A percentile compares a stretch with the other conserved stretches of the same genome.
Evolutionary conservation across 768 basidiomycete species (phyloP).

Genomic region (Mycena albidolilacea): DNA sequence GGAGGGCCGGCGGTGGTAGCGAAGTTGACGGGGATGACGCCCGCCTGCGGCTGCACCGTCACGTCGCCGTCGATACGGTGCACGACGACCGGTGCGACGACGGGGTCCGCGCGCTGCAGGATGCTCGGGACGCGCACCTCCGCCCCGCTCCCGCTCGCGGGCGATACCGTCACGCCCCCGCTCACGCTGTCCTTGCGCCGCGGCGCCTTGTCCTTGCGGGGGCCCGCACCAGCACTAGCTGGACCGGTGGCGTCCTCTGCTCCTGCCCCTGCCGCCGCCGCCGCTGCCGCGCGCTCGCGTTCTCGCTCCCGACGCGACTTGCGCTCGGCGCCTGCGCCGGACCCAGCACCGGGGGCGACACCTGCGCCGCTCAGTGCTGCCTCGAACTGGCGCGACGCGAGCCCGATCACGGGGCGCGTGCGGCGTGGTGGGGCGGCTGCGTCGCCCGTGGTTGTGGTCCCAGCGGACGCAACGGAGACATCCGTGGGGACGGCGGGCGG

Average conservation of each 20-base stretch:
- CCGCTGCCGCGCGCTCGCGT: conserved; percentile 32
- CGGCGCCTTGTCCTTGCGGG: conserved; percentile 28
- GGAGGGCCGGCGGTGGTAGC: neutral
- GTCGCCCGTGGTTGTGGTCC: neutral
- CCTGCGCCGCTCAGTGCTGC: conserved; percentile 66
- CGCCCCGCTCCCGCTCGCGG: neutral
- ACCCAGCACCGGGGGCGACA: conserved; percentile 43
- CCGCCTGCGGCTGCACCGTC: conserved; percentile 31
- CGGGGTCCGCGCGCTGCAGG: conserved; percentile 30
- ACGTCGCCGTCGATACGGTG: conserved; percentile 38
- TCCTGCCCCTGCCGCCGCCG: neutral
- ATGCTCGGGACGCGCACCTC: conserved; percentile 34
- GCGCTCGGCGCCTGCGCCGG: conserved; percentile 24
- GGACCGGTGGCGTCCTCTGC: neutral
- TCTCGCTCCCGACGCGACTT: conserved; percentile 39
- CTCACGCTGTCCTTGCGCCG: conserved; percentile 39
- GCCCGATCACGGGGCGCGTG: conserved; percentile 60
- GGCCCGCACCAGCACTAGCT: neutral
- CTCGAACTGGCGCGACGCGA: conserved; percentile 66
- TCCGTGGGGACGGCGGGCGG: conserved; percentile 32
- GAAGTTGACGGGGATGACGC: conserved; percentile 32
- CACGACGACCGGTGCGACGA: conserved; percentile 26
- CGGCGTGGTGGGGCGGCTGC: conserved; percentile 41
- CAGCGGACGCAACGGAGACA: conserved; percentile 34
- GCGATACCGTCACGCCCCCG: conserved; percentile 24